Base-by-base conservation (phyloP, 2,329 filamentous ascomycete genomes). In the Arthrobotrys conoides region DNA sequence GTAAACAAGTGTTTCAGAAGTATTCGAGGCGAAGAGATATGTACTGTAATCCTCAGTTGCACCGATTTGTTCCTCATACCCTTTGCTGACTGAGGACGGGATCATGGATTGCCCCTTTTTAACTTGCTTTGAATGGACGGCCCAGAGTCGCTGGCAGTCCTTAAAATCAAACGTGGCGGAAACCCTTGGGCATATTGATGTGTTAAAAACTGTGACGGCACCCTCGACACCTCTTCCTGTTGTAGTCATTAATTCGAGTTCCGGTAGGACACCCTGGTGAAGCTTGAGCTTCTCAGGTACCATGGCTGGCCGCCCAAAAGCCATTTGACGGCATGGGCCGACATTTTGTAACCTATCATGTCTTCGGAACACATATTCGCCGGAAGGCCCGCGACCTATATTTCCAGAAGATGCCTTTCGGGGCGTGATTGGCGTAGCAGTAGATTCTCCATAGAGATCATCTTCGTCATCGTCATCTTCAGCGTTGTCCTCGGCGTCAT, bases 21-120 rank as follows among this genome's bases (percentile, higher is more conserved):
- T 83, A 84, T 93, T 93, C 59, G 92, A 92, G 24, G 95, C 90
- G 81, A 97, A 93, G 87, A 97, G 90, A 82, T 93, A 95, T 83
- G 90, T 90, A 83, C 95, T 91, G 81, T 91, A 91, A 80, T 91
- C 89, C 2, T 88, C 88, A 49, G 90, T 88, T 0, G 86, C 84
- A 53, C 78, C 80, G 3, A 76, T 75, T 22, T 81, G 76, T 41
- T 79, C 79, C 44, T 81, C 81, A 55, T 81, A 78, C 8, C 75
- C 75, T 36, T 71, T 79, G 41, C 80, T 80, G n/a, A 80, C 80
- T 14, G 80, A 77, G 1, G 80, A 75, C 8, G 80, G 64, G 33
- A 71, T 80, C 20, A 76, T 51, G 12, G 76, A 69, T 48, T 80
- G 82, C 80, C 69, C 85, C 82, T 5, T 85, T 14, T 72, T 78